Evolutionary conservation across 2,329 filamentous ascomycete genomes (phyloP).

Genomic region (Botrytis elliptica): DNA sequence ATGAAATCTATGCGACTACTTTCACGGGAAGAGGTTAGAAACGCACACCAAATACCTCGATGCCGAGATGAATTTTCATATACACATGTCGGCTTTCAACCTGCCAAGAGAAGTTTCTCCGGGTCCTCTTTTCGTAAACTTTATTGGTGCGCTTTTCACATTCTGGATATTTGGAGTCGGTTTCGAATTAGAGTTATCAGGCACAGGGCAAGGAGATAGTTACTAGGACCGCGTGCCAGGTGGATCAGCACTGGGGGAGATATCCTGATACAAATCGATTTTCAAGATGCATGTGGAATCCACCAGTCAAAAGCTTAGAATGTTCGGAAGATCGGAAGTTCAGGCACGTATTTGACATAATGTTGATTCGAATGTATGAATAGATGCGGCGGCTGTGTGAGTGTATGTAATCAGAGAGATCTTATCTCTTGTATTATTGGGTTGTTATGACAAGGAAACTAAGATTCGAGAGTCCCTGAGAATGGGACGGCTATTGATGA

Average conservation of each 20-base stretch:
- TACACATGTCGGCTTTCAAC: neutral
- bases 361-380: neutral
- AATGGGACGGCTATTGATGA: neutral
- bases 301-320: neutral
- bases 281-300: neutral
- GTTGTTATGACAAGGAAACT: neutral
- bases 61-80: neutral
- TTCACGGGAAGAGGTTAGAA: neutral
- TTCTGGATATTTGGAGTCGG: neutral
- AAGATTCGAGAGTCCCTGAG: too few relatives aligned
- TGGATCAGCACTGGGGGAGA: neutral
- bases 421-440: neutral
- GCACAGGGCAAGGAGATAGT: neutral
- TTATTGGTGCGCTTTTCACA: neutral
- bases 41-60: neutral
- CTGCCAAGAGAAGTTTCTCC: neutral
- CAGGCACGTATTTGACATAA: neutral
- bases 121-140: neutral
- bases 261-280: neutral
- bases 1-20: neutral
- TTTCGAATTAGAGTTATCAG: neutral
- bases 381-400: neutral
- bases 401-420: neutral
- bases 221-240: too few relatives aligned
- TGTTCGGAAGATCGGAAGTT: neutral